Conservation (phyloP, 352 stramenopile genomes). For the Thalassiosira gravida region DNA sequence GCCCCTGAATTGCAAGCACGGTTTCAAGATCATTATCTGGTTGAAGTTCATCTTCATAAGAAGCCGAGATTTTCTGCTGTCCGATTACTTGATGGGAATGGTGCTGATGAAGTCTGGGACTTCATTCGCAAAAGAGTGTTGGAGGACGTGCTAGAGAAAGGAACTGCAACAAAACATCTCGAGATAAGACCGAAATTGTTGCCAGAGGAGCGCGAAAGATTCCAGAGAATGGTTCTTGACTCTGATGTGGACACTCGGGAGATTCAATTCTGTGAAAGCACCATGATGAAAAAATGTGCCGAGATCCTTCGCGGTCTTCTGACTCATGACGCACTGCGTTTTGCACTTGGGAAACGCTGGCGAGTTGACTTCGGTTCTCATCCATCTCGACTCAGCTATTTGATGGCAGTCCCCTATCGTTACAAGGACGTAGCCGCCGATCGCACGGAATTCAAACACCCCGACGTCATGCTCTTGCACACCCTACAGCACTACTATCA, state of each 20-base stretch:
- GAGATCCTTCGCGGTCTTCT: slow-evolving; percentile 15
- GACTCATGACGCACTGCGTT: slow-evolving; percentile 13
- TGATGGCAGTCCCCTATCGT: slow-evolving; percentile 21
- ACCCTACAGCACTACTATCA: slow-evolving; percentile 17
- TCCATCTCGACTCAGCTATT: neutral
- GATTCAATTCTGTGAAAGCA: neutral
- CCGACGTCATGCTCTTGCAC: slow-evolving; percentile 10
- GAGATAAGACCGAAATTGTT: neutral
- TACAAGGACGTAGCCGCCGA: slow-evolving; percentile 20
- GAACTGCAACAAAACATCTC: neutral
- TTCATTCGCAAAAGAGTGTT: slow-evolving; percentile 5
- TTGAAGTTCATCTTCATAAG: neutral
- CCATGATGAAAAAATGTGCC: neutral
- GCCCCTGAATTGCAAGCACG: neutral
- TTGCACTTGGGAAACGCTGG: slow-evolving; percentile 4
- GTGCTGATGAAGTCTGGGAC: slow-evolving; percentile 6
- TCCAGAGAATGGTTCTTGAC: slow-evolving; percentile 5
- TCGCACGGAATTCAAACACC: slow-evolving; percentile 20
- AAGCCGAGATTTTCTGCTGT: slow-evolving; percentile 7
- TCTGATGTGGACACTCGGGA: neutral
- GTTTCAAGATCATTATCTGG: neutral
- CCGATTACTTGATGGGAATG: slow-evolving; percentile 2
- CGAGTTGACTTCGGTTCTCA: slow-evolving; percentile 22
- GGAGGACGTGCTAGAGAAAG: neutral
- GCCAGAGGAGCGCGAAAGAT: neutral